Evolutionary conservation across 2,329 filamentous ascomycete species (phyloP).

Genomic region (Verticillium tricorpus): DNA sequence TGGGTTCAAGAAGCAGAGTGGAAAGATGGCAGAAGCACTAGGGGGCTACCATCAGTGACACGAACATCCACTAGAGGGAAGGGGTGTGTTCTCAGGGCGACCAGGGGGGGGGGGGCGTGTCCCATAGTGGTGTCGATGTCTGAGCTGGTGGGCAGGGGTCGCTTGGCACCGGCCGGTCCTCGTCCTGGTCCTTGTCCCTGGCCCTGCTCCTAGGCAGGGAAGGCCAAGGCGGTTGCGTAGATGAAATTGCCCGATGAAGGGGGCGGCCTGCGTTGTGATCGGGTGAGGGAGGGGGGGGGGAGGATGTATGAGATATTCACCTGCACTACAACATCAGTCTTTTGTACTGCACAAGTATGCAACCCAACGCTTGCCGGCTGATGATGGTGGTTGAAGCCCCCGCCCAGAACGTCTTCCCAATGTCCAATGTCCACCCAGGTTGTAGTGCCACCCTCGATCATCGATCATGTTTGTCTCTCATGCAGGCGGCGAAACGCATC

Average conservation of each 20-base stretch:
- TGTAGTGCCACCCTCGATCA: neutral
- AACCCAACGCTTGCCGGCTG: neutral
- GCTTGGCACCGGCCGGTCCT: constrained; percentile 9
- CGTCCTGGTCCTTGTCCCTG: constrained; percentile 15
- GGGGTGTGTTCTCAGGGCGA: neutral
- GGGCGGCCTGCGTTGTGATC: constrained; percentile 9
- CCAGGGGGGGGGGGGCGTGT: neutral
- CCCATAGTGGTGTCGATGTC: neutral
- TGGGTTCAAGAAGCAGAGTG: constrained; percentile 14
- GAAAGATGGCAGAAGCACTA: constrained; percentile 25
- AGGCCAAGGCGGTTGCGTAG: constrained; percentile 30
- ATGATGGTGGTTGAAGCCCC: neutral
- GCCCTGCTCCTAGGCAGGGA: neutral
- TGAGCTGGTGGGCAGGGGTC: constrained; percentile 14
- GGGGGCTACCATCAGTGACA: constrained; percentile 17
- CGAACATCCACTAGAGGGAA: constrained; percentile 17
- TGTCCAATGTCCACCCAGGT: neutral
- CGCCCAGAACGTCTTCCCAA: neutral
- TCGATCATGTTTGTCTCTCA: neutral
- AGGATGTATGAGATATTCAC: constrained; percentile 23
- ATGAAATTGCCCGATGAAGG: constrained; percentile 40
- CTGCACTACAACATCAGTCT: constrained; percentile 11
- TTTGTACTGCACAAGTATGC: neutral
- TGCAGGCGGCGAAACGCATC: neutral
- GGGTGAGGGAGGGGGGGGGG: neutral